Evolutionary conservation across 306 rosid species (phyloP), one percentile per base, ranked within the genome.

Genomic region (Urtica urens): DNA sequence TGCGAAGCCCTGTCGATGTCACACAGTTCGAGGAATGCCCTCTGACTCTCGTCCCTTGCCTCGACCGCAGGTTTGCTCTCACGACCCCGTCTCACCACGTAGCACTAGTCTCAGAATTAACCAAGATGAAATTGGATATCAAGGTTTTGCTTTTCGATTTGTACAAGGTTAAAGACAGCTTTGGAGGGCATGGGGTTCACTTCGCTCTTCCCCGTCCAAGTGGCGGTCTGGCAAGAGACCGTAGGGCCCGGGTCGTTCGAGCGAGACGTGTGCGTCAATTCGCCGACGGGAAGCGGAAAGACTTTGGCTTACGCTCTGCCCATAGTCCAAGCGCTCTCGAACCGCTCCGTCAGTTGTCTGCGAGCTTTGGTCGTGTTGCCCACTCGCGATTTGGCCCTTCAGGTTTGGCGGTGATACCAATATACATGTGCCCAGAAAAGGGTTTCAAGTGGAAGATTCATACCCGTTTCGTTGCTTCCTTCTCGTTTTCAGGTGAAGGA

Each of bases 201-300:
- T 8, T 59, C 70, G 1, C 64, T 81, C 46, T 90, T 78, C 64
- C 95, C 93, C 0, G 95, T 90, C 57, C 97, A 90, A 73, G 60
- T 76, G 7, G 90, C 79, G 2, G 87, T 81, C 20, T 90, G 97
- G 97, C 80, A 72, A 58, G 97, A 90, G 66, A 76, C 82, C 0
- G 52, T 90, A 29, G 95, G 97, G 4, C 93, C 95, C 6, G 95
- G 93, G 30, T 68, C 66, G n/a, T 88, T 84, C 25, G 74, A 75
- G 24, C 82, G 97, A 25, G 97, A 90, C 53, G 43, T 90, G 17
- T 90, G 95, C 57, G 62, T 90, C 41, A 84, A 90, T 57, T 90
- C 95, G 2, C 95, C 97, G 12, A 90, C 97, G 8, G 95, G 97
- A 23, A 90, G 95, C 39, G 97, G 97, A 18, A 81, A 90, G 67